Conservation (phyloP, 257 asterid species). For the Striga asiatica region DNA sequence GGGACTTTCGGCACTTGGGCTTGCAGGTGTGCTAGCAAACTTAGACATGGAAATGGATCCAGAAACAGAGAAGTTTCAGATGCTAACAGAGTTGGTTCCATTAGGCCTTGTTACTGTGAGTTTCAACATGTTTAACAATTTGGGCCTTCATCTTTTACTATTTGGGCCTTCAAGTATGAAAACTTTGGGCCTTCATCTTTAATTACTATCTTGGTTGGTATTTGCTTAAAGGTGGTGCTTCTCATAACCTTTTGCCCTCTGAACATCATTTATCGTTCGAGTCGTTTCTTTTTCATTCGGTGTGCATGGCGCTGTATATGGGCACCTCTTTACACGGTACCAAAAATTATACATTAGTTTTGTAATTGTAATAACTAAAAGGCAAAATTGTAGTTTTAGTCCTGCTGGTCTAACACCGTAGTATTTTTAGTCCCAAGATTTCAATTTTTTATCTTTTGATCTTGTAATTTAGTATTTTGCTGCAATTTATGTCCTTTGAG, state of each 20-base stretch:
- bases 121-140: background rate
- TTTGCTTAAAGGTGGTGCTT: slow-evolving; percentile 40
- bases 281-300: slow-evolving; percentile 59
- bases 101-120: slow-evolving; percentile 43
- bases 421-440: no score
- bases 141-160: no score
- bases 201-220: background rate
- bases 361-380: no score
- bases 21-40: slow-evolving; percentile 48
- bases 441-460: no score
- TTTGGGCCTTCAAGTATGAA: no score
- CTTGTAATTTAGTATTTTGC: no score
- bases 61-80: slow-evolving; percentile 22
- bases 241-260: slow-evolving; percentile 50
- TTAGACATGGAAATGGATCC: slow-evolving; percentile 76
- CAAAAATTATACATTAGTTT: no score
- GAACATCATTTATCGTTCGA: slow-evolving; percentile 60
- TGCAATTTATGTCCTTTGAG: no score
- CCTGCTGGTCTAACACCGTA: no score
- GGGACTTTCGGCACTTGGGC: slow-evolving; percentile 43
- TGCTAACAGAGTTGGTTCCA: slow-evolving; percentile 55
- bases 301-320: slow-evolving; percentile 53
- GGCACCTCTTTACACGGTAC: slow-evolving; percentile 81
- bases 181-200: no score
- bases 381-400: no score